phyloP scores from a whole-genome alignment of 2,329 filamentous ascomycete species.

The Curvularia verruculosa region DNA sequence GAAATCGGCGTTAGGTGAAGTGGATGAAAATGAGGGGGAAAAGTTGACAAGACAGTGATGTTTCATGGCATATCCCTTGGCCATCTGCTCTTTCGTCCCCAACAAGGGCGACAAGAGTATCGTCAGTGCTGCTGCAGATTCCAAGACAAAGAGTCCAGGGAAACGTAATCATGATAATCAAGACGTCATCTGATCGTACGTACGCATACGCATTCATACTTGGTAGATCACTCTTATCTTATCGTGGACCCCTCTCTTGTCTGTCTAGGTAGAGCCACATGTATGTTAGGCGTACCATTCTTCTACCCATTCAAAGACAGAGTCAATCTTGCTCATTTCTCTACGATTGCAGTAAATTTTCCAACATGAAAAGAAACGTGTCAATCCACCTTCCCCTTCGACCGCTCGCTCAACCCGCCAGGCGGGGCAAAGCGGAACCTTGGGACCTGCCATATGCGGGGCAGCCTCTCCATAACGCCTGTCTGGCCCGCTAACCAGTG shows the following conservation, averaged over 20 bases:
- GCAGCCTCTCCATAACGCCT: conserved; percentile 16
- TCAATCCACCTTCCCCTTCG: conserved; percentile 16
- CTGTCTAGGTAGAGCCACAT: not conserved
- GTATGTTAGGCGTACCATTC: not conserved
- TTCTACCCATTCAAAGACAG: not conserved
- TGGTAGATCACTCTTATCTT: conserved; percentile 6
- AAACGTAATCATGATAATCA: not conserved
- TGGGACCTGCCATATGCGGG: conserved; percentile 25
- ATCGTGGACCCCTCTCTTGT: not conserved
- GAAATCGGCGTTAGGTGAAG: not conserved
- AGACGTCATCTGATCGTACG: not conserved
- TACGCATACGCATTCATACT: not conserved
- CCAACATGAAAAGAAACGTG: not conserved
- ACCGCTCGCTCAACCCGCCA: conserved; percentile 26
- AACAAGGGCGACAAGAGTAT: not conserved
- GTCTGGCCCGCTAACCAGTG: not conserved
- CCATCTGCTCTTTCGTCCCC: not conserved
- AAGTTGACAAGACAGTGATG: too few relatives aligned
- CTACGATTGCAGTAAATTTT: not conserved
- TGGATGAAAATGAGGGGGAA: not conserved
- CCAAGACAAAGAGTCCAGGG: not conserved
- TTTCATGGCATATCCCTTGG: too few relatives aligned
- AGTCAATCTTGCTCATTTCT: not conserved
- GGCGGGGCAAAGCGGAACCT: conserved; percentile 28
- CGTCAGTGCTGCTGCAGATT: not conserved